These are phyloP conservation scores for Fusarium newnesense DNA, from an alignment of 2,329 filamentous ascomycete species.

Conservation along the genomic window DNA sequence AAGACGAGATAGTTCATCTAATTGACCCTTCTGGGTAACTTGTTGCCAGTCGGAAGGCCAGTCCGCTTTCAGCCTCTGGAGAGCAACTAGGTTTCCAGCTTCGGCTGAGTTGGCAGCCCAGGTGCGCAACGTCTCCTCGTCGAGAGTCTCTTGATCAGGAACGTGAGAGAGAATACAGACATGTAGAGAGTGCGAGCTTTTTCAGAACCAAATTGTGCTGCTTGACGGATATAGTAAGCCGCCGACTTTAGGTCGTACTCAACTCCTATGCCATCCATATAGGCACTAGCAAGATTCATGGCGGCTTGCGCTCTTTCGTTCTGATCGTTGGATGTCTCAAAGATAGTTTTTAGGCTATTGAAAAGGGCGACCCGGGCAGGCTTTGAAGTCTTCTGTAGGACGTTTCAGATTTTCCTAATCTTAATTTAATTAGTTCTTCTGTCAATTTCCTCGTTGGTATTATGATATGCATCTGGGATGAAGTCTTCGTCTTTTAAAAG, in stretches of 20 bases:
- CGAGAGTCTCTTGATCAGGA: neutral
- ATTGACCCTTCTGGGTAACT: neutral
- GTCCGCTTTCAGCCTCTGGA: neutral
- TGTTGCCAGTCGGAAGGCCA: neutral
- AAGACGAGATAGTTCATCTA: neutral
- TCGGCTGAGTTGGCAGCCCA: neutral
- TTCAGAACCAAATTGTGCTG: neutral
- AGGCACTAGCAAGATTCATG: neutral
- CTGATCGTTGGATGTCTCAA: neutral
- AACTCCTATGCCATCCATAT: neutral
- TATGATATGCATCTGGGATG: neutral
- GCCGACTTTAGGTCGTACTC: neutral
- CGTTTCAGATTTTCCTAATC: neutral
- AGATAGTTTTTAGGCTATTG: neutral
- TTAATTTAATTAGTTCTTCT: neutral
- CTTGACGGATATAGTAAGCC: neutral
- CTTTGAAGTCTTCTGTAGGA: neutral
- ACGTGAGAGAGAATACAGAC: neutral
- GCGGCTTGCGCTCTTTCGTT: neutral
- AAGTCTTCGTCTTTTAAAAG: neutral
- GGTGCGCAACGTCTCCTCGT: neutral
- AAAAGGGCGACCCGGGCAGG: neutral
- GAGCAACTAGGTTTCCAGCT: neutral
- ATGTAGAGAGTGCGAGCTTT: neutral
- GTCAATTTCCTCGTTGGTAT: fast-evolving